phyloP scores from a whole-genome alignment of 2,329 filamentous ascomycete genomes.

The Curvularia hawaiiensis region DNA sequence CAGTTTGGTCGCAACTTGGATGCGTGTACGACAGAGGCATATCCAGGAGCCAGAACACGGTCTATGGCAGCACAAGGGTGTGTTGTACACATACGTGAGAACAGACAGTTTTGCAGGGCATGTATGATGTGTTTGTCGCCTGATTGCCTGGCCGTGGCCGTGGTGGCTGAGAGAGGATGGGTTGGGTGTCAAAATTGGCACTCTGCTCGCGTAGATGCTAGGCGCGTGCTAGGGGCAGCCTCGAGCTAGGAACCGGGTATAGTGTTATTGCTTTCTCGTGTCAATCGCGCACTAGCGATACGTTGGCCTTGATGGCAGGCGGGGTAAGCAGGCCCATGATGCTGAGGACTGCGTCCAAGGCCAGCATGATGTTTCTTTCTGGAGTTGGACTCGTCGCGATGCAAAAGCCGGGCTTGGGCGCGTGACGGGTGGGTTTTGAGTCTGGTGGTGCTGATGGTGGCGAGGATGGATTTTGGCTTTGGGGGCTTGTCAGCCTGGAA shows the following conservation, averaged over 20 bases:
- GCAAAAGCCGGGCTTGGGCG: background rate
- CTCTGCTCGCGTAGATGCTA: background rate
- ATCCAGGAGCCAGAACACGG: background rate
- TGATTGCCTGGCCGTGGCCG: background rate
- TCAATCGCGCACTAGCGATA: background rate
- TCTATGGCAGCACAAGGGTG: slow-evolving; percentile 5
- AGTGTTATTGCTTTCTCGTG: slow-evolving; percentile 7
- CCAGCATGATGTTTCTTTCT: background rate
- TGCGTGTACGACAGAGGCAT: background rate
- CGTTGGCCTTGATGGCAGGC: background rate
- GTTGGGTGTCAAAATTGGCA: background rate
- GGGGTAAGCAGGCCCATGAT: slow-evolving; percentile 1
- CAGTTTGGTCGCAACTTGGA: background rate
- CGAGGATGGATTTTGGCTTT: background rate
- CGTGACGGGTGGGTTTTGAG: background rate
- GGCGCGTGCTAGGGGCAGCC: background rate
- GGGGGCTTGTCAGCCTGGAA: background rate
- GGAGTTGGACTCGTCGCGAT: background rate
- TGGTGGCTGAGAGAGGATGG: background rate
- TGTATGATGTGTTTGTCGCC: background rate
- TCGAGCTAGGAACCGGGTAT: background rate
- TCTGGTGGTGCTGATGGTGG: background rate
- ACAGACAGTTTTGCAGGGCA: background rate
- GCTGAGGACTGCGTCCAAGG: background rate
- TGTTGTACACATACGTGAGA: background rate